These are phyloP conservation scores for Echinochloa phyllopogon DNA, from an alignment of 176 grass and related monocot genomes.

Conservation along the genomic window DNA sequence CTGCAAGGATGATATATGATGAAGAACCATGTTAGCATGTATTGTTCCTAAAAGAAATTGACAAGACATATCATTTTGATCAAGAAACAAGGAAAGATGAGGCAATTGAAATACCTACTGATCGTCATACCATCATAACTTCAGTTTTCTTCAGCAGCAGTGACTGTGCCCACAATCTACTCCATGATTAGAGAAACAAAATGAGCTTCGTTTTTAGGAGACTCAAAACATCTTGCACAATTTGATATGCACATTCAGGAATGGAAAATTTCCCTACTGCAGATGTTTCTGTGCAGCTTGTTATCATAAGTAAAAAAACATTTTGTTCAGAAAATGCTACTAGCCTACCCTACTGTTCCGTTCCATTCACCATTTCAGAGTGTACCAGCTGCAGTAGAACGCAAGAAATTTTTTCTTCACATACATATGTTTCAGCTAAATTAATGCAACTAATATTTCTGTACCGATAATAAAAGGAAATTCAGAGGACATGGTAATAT, in stretches of 20 bases:
- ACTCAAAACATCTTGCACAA: background rate
- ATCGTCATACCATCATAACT: background rate
- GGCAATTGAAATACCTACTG: slow-evolving; percentile 19
- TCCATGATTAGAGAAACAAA: background rate
- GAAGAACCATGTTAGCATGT: slow-evolving; percentile 12
- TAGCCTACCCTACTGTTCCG: background rate
- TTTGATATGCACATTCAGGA: background rate
- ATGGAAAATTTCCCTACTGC: background rate
- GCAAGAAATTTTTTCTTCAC: background rate
- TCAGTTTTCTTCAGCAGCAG: slow-evolving; percentile 36
- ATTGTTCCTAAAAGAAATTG: background rate
- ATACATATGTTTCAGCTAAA: background rate
- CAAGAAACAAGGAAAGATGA: background rate
- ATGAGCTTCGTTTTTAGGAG: background rate
- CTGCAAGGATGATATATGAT: slow-evolving; percentile 3
- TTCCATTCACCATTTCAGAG: background rate
- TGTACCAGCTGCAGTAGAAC: slow-evolving; percentile 9
- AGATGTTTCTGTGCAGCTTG: background rate
- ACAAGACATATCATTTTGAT: background rate
- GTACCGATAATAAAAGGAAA: background rate
- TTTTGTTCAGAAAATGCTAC: background rate
- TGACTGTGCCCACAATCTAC: slow-evolving; percentile 53
- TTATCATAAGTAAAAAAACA: too few relatives aligned
- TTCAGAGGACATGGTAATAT: background rate
- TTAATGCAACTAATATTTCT: slow-evolving; percentile 7